Base-by-base conservation (phyloP, 2,329 filamentous ascomycete species). In the Penicillium crustosum region DNA sequence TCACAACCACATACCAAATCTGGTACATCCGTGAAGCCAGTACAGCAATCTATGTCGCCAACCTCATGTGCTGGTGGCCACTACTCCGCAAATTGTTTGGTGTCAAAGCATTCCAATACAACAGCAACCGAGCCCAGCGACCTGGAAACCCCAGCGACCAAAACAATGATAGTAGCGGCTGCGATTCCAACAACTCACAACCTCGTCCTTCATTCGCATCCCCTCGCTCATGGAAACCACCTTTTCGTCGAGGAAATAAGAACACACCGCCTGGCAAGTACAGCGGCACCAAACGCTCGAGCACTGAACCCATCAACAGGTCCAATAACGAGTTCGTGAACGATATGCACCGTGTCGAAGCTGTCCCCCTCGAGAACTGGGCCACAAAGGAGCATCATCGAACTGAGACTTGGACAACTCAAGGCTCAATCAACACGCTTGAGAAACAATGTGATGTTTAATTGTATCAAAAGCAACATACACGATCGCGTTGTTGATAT, bases 1-100 rank as follows among this genome's bases (percentile, higher is more conserved):
- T 67, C 42, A 76, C 70, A 25, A 72, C 68, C 25, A 74, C 66
- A 31, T 79, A 76, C 64, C 75, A 73, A 49, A 70, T 73, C 23
- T 79, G 77, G 77, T 78, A 78, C 57, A 72, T 76, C 31, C 73
- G 73, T 7, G 75, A 78, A 68, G 70, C 75, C 9, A 74, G 72
- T 17, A 73, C 73, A 1, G 71, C 73, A 21, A 69, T 78, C 12
- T 75, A 80, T 19, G 78, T 82, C 2, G 78, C 80, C 23, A 82
- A 81, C 44, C 64, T 81, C 4, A 68, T 68, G 57, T 70, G 70
- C 38, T 64, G 70, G 63, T 72, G 68, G 68, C 68, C 70, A 0
- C 61, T 71, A 0, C 57, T 71, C 17, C 64, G 69, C n/a, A 71
- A 67, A 31, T 8, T 70, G n/a, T 69, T 71, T 43, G 66, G 66